Conservation (phyloP, 2,329 filamentous ascomycete species). For the Diaporthe capsici region DNA sequence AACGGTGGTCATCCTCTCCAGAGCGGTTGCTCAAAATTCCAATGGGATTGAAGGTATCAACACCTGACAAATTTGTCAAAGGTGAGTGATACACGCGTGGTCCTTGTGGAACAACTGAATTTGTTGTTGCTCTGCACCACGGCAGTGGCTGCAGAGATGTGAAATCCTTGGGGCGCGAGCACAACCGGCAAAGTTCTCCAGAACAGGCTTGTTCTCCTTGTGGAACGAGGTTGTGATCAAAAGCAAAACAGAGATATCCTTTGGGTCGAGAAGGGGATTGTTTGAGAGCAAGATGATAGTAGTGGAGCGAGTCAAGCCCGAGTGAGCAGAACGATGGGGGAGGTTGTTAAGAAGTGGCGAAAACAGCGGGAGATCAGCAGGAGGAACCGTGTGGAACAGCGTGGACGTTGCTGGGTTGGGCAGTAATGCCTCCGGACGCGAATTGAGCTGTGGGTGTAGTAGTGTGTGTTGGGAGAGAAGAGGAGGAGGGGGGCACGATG, state of each 20-base stretch:
- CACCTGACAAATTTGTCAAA: constrained; percentile 39
- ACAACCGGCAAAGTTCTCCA: constrained; percentile 34
- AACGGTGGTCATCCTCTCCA: constrained; percentile 66
- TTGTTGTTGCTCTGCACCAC: constrained; percentile 36
- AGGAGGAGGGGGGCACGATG: constrained; percentile 31
- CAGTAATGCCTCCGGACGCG: constrained; percentile 38
- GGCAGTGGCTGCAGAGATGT: constrained; percentile 31
- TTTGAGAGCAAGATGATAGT: constrained; percentile 31
- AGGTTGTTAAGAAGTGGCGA: constrained; percentile 41
- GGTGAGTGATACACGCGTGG: constrained; percentile 30
- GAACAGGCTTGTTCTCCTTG: constrained; percentile 42
- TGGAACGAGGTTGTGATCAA: constrained; percentile 25
- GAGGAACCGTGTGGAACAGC: constrained; percentile 38
- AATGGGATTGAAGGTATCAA: constrained; percentile 37
- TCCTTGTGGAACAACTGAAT: constrained; percentile 40
- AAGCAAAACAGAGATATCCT: constrained; percentile 34
- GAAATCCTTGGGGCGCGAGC: constrained; percentile 31
- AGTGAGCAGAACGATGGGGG: constrained; percentile 12
- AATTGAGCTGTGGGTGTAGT: constrained; percentile 21
- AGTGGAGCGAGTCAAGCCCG: constrained; percentile 39
- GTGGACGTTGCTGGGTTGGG: constrained; percentile 37
- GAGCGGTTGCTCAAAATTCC: constrained; percentile 46
- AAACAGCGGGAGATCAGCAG: constrained; percentile 42
- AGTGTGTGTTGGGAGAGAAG: constrained; percentile 20
- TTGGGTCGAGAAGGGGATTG: constrained; percentile 16